These are phyloP conservation scores for Ophiocordyceps camponoti-saundersi DNA, from an alignment of 2,329 filamentous ascomycete species.

Conservation along the genomic window DNA sequence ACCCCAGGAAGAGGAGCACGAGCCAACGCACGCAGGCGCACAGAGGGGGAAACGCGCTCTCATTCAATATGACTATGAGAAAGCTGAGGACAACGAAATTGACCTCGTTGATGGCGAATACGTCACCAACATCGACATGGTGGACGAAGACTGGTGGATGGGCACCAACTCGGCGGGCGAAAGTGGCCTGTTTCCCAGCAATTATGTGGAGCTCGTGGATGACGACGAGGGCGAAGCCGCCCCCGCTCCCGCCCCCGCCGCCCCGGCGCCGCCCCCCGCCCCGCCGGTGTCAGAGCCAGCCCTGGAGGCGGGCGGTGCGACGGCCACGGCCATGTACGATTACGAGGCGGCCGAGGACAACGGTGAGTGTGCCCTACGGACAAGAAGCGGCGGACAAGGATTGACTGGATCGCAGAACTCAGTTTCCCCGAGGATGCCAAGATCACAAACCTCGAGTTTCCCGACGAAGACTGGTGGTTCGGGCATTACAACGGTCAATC, in stretches of 20 bases:
- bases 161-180: conserved; percentile 76
- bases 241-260: conserved; percentile 12
- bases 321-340: conserved; percentile 78
- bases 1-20: conserved; percentile 34
- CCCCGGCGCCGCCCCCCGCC: conserved; percentile 15
- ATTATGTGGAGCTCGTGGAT: conserved; percentile 80
- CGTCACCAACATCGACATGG: conserved; percentile 87
- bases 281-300: conserved; percentile 16
- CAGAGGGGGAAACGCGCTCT: conserved; percentile 53
- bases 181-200: conserved; percentile 83
- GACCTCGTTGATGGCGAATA: conserved; percentile 78
- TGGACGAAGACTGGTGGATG: conserved; percentile 98
- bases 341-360: conserved; percentile 98
- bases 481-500: conserved; percentile 64
- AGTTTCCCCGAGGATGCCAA: conserved; percentile 83
- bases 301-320: conserved; percentile 32
- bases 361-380: conserved; percentile 23
- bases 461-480: conserved; percentile 98
- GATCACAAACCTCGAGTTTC: conserved; percentile 77
- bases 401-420: conserved; percentile 25
- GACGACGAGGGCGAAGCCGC: conserved; percentile 46
- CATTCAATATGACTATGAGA: conserved; percentile 90
- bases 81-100: conserved; percentile 92
- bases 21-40: conserved; percentile 12
- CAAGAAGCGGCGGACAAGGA: background rate